Percentiles rank a stretch among this genome's conserved stretches.
These are phyloP conservation scores for Plasmodium sp. DNA, from an alignment of 169 alveolate genomes.

Conservation along the genomic window DNA sequence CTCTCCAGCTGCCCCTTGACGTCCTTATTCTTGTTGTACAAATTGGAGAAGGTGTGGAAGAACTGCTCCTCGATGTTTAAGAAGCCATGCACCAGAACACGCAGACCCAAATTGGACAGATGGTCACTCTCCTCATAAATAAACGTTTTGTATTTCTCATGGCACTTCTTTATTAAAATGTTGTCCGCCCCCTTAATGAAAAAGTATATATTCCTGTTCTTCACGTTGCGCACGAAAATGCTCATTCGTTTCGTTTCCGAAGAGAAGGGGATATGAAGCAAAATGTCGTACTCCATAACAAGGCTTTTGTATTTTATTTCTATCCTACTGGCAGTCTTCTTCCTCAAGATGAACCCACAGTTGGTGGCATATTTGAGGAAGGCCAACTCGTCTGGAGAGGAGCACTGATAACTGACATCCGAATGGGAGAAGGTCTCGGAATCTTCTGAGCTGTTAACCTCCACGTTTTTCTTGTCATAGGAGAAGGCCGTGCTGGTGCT, in stretches of 20 bases:
- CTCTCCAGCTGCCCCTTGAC: constrained; percentile 74
- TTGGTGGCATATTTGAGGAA: constrained; percentile 95
- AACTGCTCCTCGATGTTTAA: constrained; percentile 91
- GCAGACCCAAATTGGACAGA: constrained; percentile 94
- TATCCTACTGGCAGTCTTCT: constrained; percentile 91
- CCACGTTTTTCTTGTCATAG: constrained; percentile 1
- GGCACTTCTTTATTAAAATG: constrained; percentile 91
- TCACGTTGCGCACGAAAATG: constrained; percentile 90
- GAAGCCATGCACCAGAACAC: constrained; percentile 96
- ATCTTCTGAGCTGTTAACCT: constrained; percentile 55
- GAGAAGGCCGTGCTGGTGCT: background rate
- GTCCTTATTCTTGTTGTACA: constrained; percentile 81
- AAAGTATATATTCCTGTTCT: constrained; percentile 77
- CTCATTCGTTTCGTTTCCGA: constrained; percentile 99
- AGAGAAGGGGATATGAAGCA: constrained; percentile 96
- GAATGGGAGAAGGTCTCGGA: constrained; percentile 70
- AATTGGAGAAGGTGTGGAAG: constrained; percentile 80
- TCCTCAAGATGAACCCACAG: constrained; percentile 91
- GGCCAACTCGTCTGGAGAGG: constrained; percentile 99
- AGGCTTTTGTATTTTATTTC: constrained; percentile 78
- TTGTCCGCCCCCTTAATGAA: constrained; percentile 96
- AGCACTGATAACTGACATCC: constrained; percentile 93
- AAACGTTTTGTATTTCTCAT: constrained; percentile 90
- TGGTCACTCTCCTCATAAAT: constrained; percentile 92
- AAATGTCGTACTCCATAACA: constrained; percentile 87